A percentile compares a stretch with the other conserved stretches of the same genome.
Evolutionary conservation across 2,329 filamentous ascomycete species (phyloP).

Genomic region (Aureobasidium sp.): DNA sequence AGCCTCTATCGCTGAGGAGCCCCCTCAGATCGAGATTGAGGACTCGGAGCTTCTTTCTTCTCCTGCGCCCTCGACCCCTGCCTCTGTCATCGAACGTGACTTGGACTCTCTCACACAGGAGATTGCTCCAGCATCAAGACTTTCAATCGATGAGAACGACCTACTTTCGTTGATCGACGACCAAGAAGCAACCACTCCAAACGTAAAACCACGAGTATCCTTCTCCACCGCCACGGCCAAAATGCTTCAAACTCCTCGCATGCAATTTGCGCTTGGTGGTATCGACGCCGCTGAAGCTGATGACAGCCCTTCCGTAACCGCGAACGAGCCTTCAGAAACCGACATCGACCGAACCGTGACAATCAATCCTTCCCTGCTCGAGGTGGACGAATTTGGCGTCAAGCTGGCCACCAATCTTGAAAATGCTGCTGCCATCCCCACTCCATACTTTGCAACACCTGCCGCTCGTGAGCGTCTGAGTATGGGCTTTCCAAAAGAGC

Average conservation of each 20-base stretch:
- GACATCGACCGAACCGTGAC: background rate
- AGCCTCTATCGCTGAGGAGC: background rate
- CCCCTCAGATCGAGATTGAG: background rate
- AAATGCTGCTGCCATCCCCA: slow-evolving; percentile 7
- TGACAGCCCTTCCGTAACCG: background rate
- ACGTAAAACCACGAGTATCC: background rate
- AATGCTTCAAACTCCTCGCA: slow-evolving; percentile 16
- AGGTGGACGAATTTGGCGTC: slow-evolving; percentile 8
- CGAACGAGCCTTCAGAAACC: background rate
- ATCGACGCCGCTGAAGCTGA: background rate
- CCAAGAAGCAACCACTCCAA: background rate
- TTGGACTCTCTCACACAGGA: slow-evolving; percentile 1
- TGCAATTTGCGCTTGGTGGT: slow-evolving; percentile 14
- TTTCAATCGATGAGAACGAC: background rate
- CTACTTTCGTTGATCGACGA: slow-evolving; percentile 1
- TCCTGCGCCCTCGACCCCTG: slow-evolving; percentile 7
- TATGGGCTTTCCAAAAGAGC: slow-evolving; percentile 5
- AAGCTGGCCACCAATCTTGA: background rate
- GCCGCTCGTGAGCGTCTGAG: slow-evolving; percentile 1
- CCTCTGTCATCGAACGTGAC: background rate
- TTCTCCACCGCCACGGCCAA: background rate
- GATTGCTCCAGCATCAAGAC: background rate
- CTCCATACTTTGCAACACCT: slow-evolving; percentile 4
- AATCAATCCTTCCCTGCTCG: slow-evolving; percentile 6
- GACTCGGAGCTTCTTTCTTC: slow-evolving; percentile 11